Evolutionary conservation across 345 rosid species (phyloP).

Genomic region (Mercurialis annua): DNA sequence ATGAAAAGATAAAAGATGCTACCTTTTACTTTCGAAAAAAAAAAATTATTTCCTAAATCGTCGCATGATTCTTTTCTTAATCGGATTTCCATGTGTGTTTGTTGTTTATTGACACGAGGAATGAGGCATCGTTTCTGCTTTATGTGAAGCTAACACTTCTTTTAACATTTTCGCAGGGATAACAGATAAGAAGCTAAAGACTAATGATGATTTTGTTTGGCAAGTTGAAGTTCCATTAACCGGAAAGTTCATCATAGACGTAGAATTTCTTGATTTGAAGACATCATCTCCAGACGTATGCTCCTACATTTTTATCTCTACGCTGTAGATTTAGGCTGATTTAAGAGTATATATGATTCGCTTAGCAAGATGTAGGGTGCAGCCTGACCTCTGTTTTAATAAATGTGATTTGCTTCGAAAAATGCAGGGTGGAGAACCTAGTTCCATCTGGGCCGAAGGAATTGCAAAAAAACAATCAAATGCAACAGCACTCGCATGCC

Average conservation of each 20-base stretch:
- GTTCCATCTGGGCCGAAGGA: conserved; percentile 82
- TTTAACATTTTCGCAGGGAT: conserved; percentile 45
- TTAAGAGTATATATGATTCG: not conserved
- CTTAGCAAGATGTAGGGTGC: not conserved
- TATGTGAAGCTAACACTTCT: not conserved
- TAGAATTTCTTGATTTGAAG: conserved; percentile 86
- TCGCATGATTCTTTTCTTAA: not conserved
- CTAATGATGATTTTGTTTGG: conserved; percentile 80
- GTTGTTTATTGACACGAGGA: not conserved
- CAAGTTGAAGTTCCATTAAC: conserved; percentile 70
- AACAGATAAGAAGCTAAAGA: conserved; percentile 70
- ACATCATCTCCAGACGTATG: conserved; percentile 63
- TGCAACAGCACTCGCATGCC: conserved; percentile 52
- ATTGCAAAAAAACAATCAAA: conserved; percentile 41
- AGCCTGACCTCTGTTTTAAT: conserved; percentile 9
- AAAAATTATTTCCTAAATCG: not conserved
- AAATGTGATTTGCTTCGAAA: not conserved
- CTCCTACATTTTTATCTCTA: conserved; percentile 8
- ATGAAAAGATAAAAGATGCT: not conserved
- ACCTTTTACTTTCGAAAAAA: not conserved
- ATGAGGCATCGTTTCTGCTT: not conserved
- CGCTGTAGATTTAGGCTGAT: not conserved
- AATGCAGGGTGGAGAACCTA: conserved; percentile 61
- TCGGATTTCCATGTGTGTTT: not conserved
- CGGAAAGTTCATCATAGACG: conserved; percentile 83